Conservation (phyloP, 2,329 filamentous ascomycete species). For the Chaetomium sp. region DNA sequence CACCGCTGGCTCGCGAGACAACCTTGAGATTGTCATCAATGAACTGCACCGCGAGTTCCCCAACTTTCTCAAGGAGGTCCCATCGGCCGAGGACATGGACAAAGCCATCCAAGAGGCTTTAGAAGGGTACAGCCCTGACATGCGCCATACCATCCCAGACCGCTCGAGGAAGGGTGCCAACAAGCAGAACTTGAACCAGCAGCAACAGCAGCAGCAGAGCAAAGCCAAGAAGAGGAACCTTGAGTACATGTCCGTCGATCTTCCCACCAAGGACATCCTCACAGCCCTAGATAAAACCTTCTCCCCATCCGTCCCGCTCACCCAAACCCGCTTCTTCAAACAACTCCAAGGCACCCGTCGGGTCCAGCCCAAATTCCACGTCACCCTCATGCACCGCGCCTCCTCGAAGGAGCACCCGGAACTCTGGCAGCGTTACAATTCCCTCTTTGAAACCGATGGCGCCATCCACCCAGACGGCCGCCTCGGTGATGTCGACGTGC, state of each 20-base stretch:
- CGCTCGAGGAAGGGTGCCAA: slow-evolving; percentile 42
- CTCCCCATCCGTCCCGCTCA: slow-evolving; percentile 38
- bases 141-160: slow-evolving; percentile 68
- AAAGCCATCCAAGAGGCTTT: slow-evolving; percentile 69
- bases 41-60: slow-evolving; percentile 73
- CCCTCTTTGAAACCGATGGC: slow-evolving; percentile 47
- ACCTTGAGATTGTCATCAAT: slow-evolving; percentile 72
- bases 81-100: slow-evolving; percentile 68
- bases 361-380: slow-evolving; percentile 81
- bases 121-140: slow-evolving; percentile 67
- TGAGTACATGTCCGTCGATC: slow-evolving; percentile 51
- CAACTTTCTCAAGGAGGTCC: slow-evolving; percentile 63
- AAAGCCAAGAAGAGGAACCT: slow-evolving; percentile 40
- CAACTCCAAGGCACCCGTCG: slow-evolving; percentile 67
- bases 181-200: slow-evolving; percentile 28
- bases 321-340: slow-evolving; percentile 63
- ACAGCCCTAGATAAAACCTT: slow-evolving; percentile 66
- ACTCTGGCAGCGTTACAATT: slow-evolving; percentile 68
- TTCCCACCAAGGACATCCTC: slow-evolving; percentile 38
- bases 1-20: slow-evolving; percentile 67
- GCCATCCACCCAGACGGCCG: slow-evolving; percentile 37
- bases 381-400: slow-evolving; percentile 84
- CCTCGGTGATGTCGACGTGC: slow-evolving; percentile 58
- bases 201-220: slow-evolving; percentile 30
- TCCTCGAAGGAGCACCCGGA: slow-evolving; percentile 53